phyloP scores from a whole-genome alignment of 2,329 filamentous ascomycete genomes.

The Ambrosiella beaveri region DNA sequence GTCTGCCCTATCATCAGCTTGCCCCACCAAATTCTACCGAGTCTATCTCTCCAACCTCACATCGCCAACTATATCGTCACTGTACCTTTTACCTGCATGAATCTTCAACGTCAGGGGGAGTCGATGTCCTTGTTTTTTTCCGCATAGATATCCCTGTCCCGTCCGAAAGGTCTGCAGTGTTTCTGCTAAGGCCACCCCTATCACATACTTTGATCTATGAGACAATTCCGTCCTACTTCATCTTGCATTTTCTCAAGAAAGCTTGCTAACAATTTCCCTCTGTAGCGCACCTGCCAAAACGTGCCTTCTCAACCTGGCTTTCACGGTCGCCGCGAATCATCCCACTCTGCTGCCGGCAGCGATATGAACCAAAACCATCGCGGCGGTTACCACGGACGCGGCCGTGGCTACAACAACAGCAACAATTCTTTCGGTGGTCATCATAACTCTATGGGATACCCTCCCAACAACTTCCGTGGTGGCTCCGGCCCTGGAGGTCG shows the following conservation, averaged over 20 bases:
- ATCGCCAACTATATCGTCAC: not conserved
- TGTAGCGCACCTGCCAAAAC: constrained; percentile 44
- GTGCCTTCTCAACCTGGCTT: constrained; percentile 44
- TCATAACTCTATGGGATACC: constrained; percentile 26
- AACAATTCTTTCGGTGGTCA: constrained; percentile 29
- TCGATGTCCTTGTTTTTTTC: not conserved
- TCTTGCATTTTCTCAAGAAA: not conserved
- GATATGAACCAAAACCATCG: constrained; percentile 27
- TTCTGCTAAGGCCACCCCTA: not conserved
- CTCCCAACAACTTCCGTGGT: constrained; percentile 21
- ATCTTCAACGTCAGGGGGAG: not conserved
- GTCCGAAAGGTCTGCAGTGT: not conserved
- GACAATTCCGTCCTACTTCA: not conserved
- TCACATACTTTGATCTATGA: too few relatives aligned
- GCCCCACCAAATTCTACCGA: not conserved
- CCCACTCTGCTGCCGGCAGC: constrained; percentile 44
- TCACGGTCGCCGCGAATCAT: constrained; percentile 74
- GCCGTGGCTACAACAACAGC: constrained; percentile 22
- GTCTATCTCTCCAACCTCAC: too few relatives aligned
- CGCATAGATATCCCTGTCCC: not conserved
- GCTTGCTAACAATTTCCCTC: constrained; percentile 15
- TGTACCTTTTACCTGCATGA: not conserved
- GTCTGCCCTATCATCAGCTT: not conserved
- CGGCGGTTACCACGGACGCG: constrained; percentile 30
- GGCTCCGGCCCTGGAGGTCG: constrained; percentile 30